Evolutionary conservation across 257 asterid species (phyloP), one percentile per base, ranked within the genome.

Genomic region (Solanum rostratum): DNA sequence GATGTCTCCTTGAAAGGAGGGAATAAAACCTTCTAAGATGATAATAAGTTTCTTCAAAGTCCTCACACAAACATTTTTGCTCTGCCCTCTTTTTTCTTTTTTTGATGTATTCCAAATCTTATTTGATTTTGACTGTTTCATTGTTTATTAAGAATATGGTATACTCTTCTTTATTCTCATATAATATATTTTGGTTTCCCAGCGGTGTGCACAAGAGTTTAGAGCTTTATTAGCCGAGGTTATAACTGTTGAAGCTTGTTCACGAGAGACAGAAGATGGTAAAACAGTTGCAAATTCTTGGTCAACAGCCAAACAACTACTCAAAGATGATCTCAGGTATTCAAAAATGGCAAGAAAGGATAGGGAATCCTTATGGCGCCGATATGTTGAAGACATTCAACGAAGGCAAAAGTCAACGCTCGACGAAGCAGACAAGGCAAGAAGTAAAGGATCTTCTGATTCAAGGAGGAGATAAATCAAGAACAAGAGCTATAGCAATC

Each of bases 301-400:
- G 99, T 95, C 98, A 54, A 92, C 98, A 30, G 98, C 99, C 55
- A 96, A 95, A 82, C 94, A 83, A 29, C 87, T 91, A 83, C 86
- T 96, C 46, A 96, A 93, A 90, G 91, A 65, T 19, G 98, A 96
- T 85, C 93, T 93, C 6, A 88, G 98, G 76, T 96, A 96, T 79
- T 85, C 91, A 85, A 96, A 91, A 88, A 90, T 93, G 94, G 91
- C 97, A 7, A 93, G 98, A 90, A 96, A 95, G 87, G 98, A 95
- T 37, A 85, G 98, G 86, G 99, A 96, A 85, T 80, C 96, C 85
- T 85, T 93, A 79, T 96, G 99, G 99, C 92, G 90, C 46, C 87
- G 98, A 49, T 96, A 93, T 80, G 92, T 91, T 41, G 98, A 95
- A 82, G 99, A 93, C 30, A 91, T 95, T 84, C 90, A 85, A 79